Evolutionary conservation across 2,329 filamentous ascomycete species (phyloP).

Genomic region (Bisporella sp.): DNA sequence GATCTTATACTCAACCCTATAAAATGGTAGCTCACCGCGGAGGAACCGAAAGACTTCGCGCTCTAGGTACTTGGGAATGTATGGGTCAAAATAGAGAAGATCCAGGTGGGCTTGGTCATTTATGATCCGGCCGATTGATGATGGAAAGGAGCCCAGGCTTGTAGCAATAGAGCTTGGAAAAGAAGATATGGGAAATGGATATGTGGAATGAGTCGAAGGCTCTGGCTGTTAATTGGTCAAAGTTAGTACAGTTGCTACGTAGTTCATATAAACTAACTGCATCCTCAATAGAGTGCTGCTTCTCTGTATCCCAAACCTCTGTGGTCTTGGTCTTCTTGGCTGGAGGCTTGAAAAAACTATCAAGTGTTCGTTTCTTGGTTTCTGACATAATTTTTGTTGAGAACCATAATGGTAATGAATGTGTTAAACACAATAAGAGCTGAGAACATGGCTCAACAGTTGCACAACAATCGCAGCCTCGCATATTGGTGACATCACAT

Average conservation of each 20-base stretch:
- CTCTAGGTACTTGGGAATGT: constrained; percentile 50
- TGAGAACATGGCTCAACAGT: too few relatives aligned
- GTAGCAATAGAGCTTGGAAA: constrained; percentile 33
- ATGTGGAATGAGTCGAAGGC: constrained; percentile 35
- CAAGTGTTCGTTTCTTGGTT: constrained; percentile 55
- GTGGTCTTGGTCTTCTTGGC: constrained; percentile 29
- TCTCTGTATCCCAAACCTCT: neutral
- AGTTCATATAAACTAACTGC: constrained; percentile 6
- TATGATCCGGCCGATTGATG: constrained; percentile 46
- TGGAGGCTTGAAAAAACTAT: constrained; percentile 57
- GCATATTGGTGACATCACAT: too few relatives aligned
- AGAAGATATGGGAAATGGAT: constrained; percentile 43
- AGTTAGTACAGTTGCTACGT: neutral
- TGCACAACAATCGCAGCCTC: too few relatives aligned
- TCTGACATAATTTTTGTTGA: constrained; percentile 13
- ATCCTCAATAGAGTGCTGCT: neutral
- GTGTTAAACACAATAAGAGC: too few relatives aligned
- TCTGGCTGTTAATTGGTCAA: constrained; percentile 8
- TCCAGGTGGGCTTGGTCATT: constrained; percentile 65
- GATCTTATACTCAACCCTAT: constrained; percentile 67
- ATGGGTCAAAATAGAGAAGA: constrained; percentile 69
- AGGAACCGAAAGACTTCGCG: constrained; percentile 63
- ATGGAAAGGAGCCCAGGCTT: constrained; percentile 40
- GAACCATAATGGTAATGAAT: too few relatives aligned
- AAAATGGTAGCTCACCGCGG: constrained; percentile 65